Evolutionary conservation across 805 yeast species (phyloP), one percentile per base, ranked within the genome.

Genomic region (Candida ulmi): DNA sequence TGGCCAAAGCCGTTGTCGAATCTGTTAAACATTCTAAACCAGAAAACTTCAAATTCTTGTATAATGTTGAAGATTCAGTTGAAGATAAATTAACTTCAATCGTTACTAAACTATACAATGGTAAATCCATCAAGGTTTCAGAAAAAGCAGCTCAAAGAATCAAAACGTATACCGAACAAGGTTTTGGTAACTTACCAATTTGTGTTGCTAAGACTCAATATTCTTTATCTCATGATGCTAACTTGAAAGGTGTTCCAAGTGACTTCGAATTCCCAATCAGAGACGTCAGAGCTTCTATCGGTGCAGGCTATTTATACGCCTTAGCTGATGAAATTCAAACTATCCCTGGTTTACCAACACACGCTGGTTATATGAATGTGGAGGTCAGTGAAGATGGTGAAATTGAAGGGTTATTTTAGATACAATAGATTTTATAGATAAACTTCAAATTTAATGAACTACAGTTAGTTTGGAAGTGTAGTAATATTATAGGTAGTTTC

Each of bases 151-250:
- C 78, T 49, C 68, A 72, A 62, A 83, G 84, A 64, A 74, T 84
- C 46, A 80, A 74, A 33, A 61, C 72, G 33, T 84, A 81, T 67
- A 78, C 80, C 51, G 67, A 71, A 38, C 91, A 83, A 68, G 93
- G 93, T 1, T 84, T 79, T 50, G 86, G 79, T 40, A 68, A 83
- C 54, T 69, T 84, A 58, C 95, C 95, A 40, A 78, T 84, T 51
- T 84, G 95, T 69, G 75, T 84, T 56, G 95, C 95, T 33, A 84
- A 84, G 69, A 84, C 95, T 4, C 95, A 84, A 62, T 84, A 84
- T 63, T 84, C 93, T 15, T 67, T 84, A 53, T 83, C 91, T 8
- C 93, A 83, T 57, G 95, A 84, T 63, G 85, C 93, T 21, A 75
- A 74, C 34, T 70, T 83, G 66, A 84, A 84, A 68, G 91, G 91